A percentile compares a stretch with the other conserved stretches of the same genome.
These are phyloP conservation scores for Raffaelea deltoideospora DNA, from an alignment of 2,329 filamentous ascomycete species.

Conservation along the genomic window DNA sequence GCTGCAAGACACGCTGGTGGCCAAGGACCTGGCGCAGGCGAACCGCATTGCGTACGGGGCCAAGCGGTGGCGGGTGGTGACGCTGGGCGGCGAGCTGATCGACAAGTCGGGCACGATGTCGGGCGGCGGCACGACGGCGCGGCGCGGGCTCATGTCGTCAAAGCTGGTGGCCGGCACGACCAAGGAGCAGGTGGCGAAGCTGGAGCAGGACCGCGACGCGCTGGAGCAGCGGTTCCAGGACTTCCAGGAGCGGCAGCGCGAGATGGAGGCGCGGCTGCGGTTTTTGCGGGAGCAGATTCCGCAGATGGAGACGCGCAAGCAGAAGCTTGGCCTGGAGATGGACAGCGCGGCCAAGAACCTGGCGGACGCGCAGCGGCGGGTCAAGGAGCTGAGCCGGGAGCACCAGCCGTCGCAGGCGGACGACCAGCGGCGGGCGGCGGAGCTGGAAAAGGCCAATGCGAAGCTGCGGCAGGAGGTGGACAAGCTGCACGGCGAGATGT, in stretches of 20 bases:
- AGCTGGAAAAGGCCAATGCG: constrained; percentile 63
- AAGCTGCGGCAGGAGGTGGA: constrained; percentile 64
- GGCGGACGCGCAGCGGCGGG: constrained; percentile 65
- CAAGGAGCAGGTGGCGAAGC: constrained; percentile 75
- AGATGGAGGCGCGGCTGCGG: constrained; percentile 59
- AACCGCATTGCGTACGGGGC: constrained; percentile 94
- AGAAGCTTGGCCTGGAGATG: constrained; percentile 79
- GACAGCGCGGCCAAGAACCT: constrained; percentile 78
- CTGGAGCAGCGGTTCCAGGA: constrained; percentile 71
- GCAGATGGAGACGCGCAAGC: constrained; percentile 73
- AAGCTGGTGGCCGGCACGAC: constrained; percentile 78
- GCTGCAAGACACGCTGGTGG: constrained; percentile 87
- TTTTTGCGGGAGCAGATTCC: constrained; percentile 67
- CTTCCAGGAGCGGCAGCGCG: constrained; percentile 71
- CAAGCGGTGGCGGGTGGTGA: constrained; percentile 90
- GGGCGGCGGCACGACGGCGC: constrained; percentile 81
- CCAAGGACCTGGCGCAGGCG: constrained; percentile 82
- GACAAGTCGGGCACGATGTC: constrained; percentile 99
- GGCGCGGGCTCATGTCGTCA: constrained; percentile 90
- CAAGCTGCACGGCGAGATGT: constrained; percentile 69
- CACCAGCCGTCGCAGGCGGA: constrained; percentile 71
- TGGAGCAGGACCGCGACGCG: constrained; percentile 74
- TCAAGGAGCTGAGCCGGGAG: constrained; percentile 70
- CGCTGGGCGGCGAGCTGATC: constrained; percentile 85
- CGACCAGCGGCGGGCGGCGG: constrained; percentile 55